These are phyloP conservation scores for Rheum nobile DNA, from an alignment of 148 eudicot genomes.

Conservation along the genomic window DNA sequence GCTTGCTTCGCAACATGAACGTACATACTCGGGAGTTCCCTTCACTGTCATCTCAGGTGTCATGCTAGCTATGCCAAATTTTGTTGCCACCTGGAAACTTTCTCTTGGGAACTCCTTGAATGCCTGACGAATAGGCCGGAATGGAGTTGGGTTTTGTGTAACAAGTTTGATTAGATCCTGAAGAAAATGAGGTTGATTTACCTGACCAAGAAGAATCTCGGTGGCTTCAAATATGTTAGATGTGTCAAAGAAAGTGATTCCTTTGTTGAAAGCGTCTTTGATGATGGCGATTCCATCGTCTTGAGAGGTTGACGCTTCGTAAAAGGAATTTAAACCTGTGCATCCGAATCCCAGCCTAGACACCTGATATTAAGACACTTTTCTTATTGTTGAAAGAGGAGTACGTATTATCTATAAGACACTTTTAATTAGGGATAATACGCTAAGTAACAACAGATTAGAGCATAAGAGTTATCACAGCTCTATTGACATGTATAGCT, in stretches of 20 bases:
- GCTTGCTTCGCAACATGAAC: slow-evolving; percentile 15
- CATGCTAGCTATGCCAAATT: slow-evolving; percentile 4
- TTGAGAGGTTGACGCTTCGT: neutral
- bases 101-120: slow-evolving; percentile 9
- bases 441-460: too few species aligned
- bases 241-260: slow-evolving; percentile 6
- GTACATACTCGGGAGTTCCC: slow-evolving; percentile 13
- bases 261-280: slow-evolving; percentile 4
- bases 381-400: too few species aligned
- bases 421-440: too few species aligned
- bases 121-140: neutral
- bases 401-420: too few species aligned
- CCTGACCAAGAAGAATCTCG: slow-evolving; percentile 1
- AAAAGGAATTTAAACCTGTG: neutral
- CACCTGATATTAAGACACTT: neutral
- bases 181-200: neutral
- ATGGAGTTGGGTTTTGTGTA: neutral
- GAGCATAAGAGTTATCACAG: too few species aligned
- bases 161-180: neutral
- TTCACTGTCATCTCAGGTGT: neutral
- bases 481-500: too few species aligned
- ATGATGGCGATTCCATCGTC: neutral
- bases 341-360: slow-evolving; percentile 5
- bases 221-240: neutral
- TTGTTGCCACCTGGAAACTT: slow-evolving; percentile 11